Base-by-base conservation (phyloP, 2,329 filamentous ascomycete genomes). In the Sporothrix pseudoabietina region DNA sequence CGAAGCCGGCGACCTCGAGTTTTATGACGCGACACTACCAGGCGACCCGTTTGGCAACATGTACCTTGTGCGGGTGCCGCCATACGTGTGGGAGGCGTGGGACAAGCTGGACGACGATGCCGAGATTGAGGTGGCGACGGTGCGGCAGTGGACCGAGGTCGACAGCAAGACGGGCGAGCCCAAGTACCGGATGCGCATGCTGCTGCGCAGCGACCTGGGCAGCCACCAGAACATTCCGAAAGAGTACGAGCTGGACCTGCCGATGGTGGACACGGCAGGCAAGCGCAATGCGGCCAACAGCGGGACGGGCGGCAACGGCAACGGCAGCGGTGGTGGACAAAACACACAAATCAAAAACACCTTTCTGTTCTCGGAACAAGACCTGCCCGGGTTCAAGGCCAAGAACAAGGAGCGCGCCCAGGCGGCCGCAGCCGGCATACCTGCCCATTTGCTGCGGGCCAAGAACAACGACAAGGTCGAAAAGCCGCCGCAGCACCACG, bases 311-410 rank as follows among this genome's bases (percentile, higher is more conserved):
- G 54, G 32, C n/a, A 47, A 3, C 63, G 54, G 32, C n/a, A 47
- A 3, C 9, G 66, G 30, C 22, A 52, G n/a, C 26, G 19, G 55
- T 19, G n/a, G 49, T 9, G 69, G 7, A 16, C 75, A 76, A 71
- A 85, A 86, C 69, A 79, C 81, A 72, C 80, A 88, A n/a, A 89
- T 95, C 47, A 89, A 89, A 78, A 98, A 97, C 82, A 96, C 94
- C 26, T 97, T 92, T 80, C 85, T 98, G 73, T 99, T 99, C 80
- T 94, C 92, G 55, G 96, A 99, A 82, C 94, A 97, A 80, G 94
- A 98, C 79, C 87, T 97, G 30, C 92, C 94, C 0, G 93, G 93
- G 52, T 94, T 90, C 82, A 88, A 88, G 77, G 84, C 84, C 22
- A 87, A 86, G 80, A 87, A 87, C 78, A 87, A 85, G 77, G 82